Conservation (phyloP, 1,284 basidiomycete species). For the Dichomitus squalens region DNA sequence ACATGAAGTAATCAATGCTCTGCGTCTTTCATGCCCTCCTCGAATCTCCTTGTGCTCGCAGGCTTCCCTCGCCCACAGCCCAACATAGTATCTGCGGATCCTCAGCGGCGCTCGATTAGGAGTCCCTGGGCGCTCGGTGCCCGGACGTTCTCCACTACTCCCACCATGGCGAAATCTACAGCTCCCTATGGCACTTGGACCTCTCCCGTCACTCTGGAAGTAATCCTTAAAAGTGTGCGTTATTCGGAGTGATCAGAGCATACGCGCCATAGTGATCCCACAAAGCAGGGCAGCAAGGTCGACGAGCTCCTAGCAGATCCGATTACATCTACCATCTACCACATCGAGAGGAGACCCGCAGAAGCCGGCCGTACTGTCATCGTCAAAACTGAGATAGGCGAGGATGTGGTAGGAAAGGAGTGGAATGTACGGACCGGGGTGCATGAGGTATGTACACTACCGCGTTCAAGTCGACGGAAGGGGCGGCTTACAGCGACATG, state of each 20-base stretch:
- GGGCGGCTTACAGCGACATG: too few species aligned
- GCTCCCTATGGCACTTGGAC: conserved; percentile 40
- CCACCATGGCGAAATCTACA: conserved; percentile 24
- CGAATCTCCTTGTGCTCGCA: neutral
- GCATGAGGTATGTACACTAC: conserved; percentile 46
- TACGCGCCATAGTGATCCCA: neutral
- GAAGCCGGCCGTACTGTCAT: conserved; percentile 62
- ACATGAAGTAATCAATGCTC: conserved; percentile 23
- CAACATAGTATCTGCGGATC: neutral
- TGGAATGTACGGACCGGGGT: conserved; percentile 64
- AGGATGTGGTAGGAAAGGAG: conserved; percentile 51
- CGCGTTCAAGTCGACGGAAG: neutral
- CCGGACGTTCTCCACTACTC: neutral
- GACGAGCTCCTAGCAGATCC: conserved; percentile 55
- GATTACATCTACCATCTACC: conserved; percentile 53
- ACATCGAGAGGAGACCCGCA: conserved; percentile 62
- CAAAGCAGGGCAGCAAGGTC: conserved; percentile 42
- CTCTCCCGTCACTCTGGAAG: conserved; percentile 37
- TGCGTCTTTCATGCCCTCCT: conserved; percentile 8
- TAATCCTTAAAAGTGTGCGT: conserved; percentile 52
- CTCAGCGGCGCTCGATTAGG: neutral
- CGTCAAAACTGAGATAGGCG: conserved; percentile 47
- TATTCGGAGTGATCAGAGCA: neutral
- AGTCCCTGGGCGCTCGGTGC: neutral
- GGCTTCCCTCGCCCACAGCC: neutral